A percentile compares a stretch with the other conserved stretches of the same genome.
phyloP scores from a whole-genome alignment of 352 stramenopile species.

The Pythium aquatile region DNA sequence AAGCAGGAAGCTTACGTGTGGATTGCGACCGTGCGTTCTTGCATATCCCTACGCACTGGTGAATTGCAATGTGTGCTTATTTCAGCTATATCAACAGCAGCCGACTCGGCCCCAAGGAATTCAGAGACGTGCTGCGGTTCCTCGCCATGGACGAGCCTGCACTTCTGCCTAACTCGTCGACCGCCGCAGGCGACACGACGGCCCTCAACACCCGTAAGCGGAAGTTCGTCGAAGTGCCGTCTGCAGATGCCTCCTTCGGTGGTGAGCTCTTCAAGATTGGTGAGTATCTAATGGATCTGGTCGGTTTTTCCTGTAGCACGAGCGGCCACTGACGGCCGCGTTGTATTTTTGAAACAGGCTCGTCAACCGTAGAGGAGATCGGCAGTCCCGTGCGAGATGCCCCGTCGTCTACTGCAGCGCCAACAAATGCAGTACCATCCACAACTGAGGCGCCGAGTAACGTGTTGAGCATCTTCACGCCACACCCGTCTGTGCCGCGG shows the following conservation, averaged over 20 bases:
- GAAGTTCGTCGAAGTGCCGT: slow-evolving; percentile 80
- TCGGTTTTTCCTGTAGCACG: no score
- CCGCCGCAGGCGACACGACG: slow-evolving; percentile 35
- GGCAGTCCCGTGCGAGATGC: slow-evolving; percentile 32
- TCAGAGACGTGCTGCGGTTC: slow-evolving; percentile 80
- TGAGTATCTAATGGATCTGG: slow-evolving; percentile 14
- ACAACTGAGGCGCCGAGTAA: slow-evolving; percentile 42
- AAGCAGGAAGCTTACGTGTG: slow-evolving; percentile 27
- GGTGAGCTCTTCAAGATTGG: slow-evolving; percentile 37
- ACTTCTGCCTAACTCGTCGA: slow-evolving; percentile 56
- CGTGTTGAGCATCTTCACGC: slow-evolving; percentile 79
- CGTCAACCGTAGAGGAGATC: slow-evolving; percentile 53
- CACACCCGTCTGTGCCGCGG: slow-evolving; percentile 14
- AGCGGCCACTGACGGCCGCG: background rate
- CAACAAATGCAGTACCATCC: slow-evolving; percentile 5
- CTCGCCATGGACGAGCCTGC: slow-evolving; percentile 83
- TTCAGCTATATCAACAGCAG: slow-evolving; percentile 77
- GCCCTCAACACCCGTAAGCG: slow-evolving; percentile 53
- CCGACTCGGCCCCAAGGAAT: slow-evolving; percentile 81
- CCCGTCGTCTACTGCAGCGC: slow-evolving; percentile 37
- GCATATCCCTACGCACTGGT: slow-evolving; percentile 19
- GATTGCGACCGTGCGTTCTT: slow-evolving; percentile 21
- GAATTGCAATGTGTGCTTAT: slow-evolving; percentile 39
- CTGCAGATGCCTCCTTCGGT: slow-evolving; percentile 19
- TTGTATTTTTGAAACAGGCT: slow-evolving; percentile 22